Conservation (phyloP, 108 stramenopile species). For the Pseudonitzschia pungens region DNA sequence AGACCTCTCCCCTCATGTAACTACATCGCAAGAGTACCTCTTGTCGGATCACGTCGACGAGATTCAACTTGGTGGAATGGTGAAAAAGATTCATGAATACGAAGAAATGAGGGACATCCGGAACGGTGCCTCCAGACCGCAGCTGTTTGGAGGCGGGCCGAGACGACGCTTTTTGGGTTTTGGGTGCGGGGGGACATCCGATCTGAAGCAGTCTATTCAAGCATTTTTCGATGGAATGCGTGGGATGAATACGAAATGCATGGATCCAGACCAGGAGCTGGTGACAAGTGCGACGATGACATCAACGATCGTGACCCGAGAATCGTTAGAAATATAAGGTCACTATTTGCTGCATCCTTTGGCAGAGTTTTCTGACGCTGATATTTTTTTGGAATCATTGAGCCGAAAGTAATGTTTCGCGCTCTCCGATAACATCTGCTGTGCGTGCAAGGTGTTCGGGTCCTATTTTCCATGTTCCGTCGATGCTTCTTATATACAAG, state of each 20-base stretch:
- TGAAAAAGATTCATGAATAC: slow-evolving; percentile 23
- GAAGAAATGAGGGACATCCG: slow-evolving; percentile 13
- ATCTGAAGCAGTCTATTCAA: slow-evolving; percentile 12
- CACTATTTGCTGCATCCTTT: neutral
- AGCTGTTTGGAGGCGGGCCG: neutral
- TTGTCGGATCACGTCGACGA: slow-evolving; percentile 15
- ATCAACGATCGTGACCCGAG: slow-evolving; percentile 35
- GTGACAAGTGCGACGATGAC: slow-evolving; percentile 22
- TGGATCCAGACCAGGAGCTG: slow-evolving; percentile 11
- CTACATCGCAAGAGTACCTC: neutral
- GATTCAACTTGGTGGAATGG: slow-evolving; percentile 22
- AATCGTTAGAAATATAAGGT: slow-evolving; percentile 13
- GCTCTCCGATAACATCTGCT: too few relatives aligned
- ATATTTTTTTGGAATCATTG: too few relatives aligned
- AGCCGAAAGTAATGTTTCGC: too few relatives aligned
- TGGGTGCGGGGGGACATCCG: slow-evolving; percentile 18
- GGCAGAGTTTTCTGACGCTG: neutral
- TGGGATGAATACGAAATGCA: slow-evolving; percentile 8
- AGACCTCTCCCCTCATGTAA: neutral
- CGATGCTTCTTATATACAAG: too few relatives aligned
- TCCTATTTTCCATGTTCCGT: too few relatives aligned
- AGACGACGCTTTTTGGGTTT: neutral
- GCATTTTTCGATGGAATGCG: slow-evolving; percentile 15
- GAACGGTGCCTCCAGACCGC: neutral
- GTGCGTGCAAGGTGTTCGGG: too few relatives aligned